A percentile compares a stretch with the other conserved stretches of the same genome.
phyloP scores from a whole-genome alignment of 2,329 filamentous ascomycete species.

The Fusarium pseudoanthophilum region DNA sequence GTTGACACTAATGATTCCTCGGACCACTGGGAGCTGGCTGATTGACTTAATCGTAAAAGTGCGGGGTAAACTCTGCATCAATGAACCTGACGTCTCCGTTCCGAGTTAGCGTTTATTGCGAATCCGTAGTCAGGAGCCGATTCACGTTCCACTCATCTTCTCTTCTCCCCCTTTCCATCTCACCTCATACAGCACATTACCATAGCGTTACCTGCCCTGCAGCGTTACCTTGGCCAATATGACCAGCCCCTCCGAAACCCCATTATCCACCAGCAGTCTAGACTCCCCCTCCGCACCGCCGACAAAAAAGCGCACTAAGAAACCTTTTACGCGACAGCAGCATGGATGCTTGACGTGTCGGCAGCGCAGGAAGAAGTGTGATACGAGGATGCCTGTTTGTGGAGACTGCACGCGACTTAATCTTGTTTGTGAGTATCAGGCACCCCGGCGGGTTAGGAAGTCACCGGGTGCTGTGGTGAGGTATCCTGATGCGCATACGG shows the following conservation, averaged over 20 bases:
- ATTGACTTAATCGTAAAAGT: neutral
- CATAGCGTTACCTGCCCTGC: neutral
- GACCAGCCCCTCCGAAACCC: neutral
- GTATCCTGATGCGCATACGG: neutral
- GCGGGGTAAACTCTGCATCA: neutral
- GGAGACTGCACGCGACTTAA: neutral
- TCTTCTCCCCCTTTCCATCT: neutral
- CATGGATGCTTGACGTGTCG: neutral
- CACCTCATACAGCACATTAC: neutral
- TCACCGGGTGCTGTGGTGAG: rapidly evolving
- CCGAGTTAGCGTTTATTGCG: neutral
- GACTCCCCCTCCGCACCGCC: rapidly evolving
- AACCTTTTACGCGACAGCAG: neutral
- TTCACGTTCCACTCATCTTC: neutral
- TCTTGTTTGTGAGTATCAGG: neutral
- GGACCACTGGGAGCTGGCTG: neutral
- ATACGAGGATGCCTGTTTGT: neutral
- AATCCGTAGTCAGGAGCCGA: neutral
- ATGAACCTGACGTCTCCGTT: neutral
- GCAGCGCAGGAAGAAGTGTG: neutral
- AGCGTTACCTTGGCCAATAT: neutral
- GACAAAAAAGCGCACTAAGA: neutral
- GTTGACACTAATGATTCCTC: neutral
- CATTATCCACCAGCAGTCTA: neutral
- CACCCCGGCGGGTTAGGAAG: neutral